phyloP scores from a whole-genome alignment of 306 rosid species.

The Castanea sativa region DNA sequence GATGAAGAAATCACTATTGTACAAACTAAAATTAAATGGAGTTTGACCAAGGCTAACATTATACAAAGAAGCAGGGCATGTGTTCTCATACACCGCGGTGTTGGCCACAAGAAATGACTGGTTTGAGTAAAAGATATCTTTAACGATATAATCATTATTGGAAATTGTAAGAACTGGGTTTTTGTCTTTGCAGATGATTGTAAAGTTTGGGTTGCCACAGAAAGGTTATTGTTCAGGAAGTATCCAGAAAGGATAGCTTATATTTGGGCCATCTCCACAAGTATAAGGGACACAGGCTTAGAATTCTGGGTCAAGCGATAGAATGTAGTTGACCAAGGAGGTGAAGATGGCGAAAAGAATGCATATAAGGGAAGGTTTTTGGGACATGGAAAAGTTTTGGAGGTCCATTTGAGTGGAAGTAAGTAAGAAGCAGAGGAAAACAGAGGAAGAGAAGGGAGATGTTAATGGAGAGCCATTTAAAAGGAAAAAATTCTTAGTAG shows the following conservation, averaged over 20 bases:
- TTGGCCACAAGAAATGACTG: constrained; percentile 41
- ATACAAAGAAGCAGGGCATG: constrained; percentile 51
- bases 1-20: constrained; percentile 43
- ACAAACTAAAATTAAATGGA: constrained; percentile 36
- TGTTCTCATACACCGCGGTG: constrained; percentile 20
- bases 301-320: constrained; percentile 33
- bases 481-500: constrained; percentile 25
- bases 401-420: constrained; percentile 30
- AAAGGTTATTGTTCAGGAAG: constrained; percentile 37
- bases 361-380: constrained; percentile 17
- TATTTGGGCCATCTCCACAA: constrained; percentile 50
- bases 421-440: constrained; percentile 28
- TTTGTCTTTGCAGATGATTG: constrained; percentile 36
- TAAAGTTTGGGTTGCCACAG: constrained; percentile 56
- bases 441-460: constrained; percentile 13
- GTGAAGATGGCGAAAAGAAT: constrained; percentile 21
- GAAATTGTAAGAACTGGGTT: constrained; percentile 51
- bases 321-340: constrained; percentile 9
- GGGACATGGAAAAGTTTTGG: constrained; percentile 29
- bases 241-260: constrained; percentile 72
- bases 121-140: constrained; percentile 46
- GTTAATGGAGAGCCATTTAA: too few relatives aligned
- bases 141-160: constrained; percentile 39
- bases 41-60: constrained; percentile 48
- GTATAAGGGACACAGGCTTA: constrained; percentile 49